Evolutionary conservation across 345 rosid species (phyloP).

Genomic region (Eucalyptus decipiens): DNA sequence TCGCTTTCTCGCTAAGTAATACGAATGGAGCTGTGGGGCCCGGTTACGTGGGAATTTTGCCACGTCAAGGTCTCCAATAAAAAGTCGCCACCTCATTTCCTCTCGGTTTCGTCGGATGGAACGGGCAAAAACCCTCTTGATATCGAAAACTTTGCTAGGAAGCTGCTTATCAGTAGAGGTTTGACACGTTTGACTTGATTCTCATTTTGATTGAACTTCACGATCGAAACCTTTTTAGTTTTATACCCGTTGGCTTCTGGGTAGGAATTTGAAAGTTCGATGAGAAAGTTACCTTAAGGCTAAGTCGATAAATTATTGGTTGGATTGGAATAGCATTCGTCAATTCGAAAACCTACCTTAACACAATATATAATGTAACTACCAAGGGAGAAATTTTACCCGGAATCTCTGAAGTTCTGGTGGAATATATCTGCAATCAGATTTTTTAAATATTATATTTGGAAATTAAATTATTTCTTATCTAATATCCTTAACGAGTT

Average conservation of each 20-base stretch:
- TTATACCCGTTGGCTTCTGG: accelerated
- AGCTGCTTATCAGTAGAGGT: not conserved
- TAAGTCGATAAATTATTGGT: no score
- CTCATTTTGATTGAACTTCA: not conserved
- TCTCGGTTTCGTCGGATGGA: not conserved
- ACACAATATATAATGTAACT: not conserved
- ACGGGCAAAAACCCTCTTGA: not conserved
- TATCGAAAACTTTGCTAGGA: not conserved
- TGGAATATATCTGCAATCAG: accelerated
- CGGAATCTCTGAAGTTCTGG: no score
- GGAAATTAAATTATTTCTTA: not conserved
- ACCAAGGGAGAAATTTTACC: not conserved
- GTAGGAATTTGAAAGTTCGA: accelerated
- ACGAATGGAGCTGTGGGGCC: not conserved
- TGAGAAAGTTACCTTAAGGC: no score
- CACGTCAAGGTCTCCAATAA: not conserved
- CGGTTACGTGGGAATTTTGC: not conserved
- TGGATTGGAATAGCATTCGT: not conserved
- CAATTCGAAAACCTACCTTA: no score
- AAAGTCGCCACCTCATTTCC: not conserved
- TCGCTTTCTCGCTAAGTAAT: not conserved
- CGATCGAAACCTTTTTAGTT: not conserved
- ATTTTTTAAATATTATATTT: not conserved
- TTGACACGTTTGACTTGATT: not conserved
- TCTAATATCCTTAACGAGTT: not conserved